Percentiles rank a stretch among this genome's conserved stretches.
Conservation (phyloP, 441 rosid species). For the Eruca vesicaria region DNA sequence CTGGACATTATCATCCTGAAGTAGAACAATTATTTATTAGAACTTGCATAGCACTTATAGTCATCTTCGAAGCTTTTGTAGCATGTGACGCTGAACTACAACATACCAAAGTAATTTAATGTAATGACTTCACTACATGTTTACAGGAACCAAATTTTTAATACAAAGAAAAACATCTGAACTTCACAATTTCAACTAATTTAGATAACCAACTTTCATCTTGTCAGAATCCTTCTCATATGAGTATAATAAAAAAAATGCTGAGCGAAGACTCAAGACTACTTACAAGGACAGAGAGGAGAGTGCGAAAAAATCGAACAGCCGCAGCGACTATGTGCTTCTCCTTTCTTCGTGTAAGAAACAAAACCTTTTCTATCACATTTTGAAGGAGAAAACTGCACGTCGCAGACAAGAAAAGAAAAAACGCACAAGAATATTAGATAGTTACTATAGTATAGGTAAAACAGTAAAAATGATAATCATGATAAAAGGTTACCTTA, state of each 20-base stretch:
- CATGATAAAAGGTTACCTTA: constrained; percentile 55
- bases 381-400: constrained; percentile 81
- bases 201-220: constrained; percentile 1
- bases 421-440: constrained; percentile 16
- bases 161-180: background rate
- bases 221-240: background rate
- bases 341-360: constrained; percentile 79
- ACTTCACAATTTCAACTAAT: constrained; percentile 1
- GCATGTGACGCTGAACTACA: constrained; percentile 12
- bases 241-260: background rate
- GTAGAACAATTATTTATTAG: constrained; percentile 20
- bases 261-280: background rate
- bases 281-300: constrained; percentile 84
- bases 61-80: background rate
- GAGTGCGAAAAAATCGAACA: constrained; percentile 80
- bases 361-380: constrained; percentile 72
- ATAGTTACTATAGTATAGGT: background rate
- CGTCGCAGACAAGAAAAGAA: constrained; percentile 43
- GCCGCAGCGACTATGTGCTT: constrained; percentile 85
- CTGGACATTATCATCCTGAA: constrained; percentile 83
- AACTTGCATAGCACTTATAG: background rate
- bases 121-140: constrained; percentile 1
- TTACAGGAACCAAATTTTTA: background rate
- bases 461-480: constrained; percentile 5
- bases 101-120: background rate